Conservation (phyloP, 176 grass and related monocot species). For the Zea mays region Zm-B73-REFERENCE-NAM-5.0 NC_050105.1:22377501-22378000, state of each 20-base stretch:
- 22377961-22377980: slow-evolving; percentile 14
- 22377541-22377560: slow-evolving; percentile 21
- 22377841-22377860: slow-evolving; percentile 95
- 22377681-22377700: slow-evolving; percentile 66
- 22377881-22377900: slow-evolving; percentile 41
- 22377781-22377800: slow-evolving; percentile 93
- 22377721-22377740: slow-evolving; percentile 75
- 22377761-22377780: slow-evolving; percentile 88
- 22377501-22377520: slow-evolving; percentile 24
- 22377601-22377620: slow-evolving; percentile 89
- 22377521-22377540: slow-evolving; percentile 1
- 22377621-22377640: slow-evolving; percentile 80
- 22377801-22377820: slow-evolving; percentile 98
- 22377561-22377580: slow-evolving; percentile 59
- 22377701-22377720: slow-evolving; percentile 76
- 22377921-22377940: background rate
- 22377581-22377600: slow-evolving; percentile 81
- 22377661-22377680: slow-evolving; percentile 78
- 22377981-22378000: background rate
- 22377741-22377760: slow-evolving; percentile 90
- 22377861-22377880: slow-evolving; percentile 97
- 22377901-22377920: background rate
- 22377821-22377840: slow-evolving; percentile 99
- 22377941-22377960: background rate
- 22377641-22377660: slow-evolving; percentile 77